phyloP scores from a whole-genome alignment of 805 yeast genomes.

The Candida glaebosa region DNA sequence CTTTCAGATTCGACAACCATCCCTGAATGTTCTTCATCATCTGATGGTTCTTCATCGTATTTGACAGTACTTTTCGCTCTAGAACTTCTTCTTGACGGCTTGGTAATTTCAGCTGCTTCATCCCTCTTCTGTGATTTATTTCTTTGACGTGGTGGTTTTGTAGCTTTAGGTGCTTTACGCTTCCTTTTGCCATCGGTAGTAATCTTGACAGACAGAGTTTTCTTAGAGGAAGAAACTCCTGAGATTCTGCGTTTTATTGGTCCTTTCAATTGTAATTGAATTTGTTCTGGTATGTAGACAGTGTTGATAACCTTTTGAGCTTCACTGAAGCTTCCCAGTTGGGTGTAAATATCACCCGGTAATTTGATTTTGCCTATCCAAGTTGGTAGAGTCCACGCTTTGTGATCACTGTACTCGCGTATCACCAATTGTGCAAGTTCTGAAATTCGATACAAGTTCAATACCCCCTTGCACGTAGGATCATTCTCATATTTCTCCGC shows the following conservation, averaged over 20 bases:
- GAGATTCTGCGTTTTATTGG: conserved; percentile 22
- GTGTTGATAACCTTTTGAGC: conserved; percentile 55
- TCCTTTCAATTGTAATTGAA: conserved; percentile 34
- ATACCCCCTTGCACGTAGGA: conserved; percentile 19
- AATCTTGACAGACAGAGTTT: conserved; percentile 12
- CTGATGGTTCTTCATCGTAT: conserved; percentile 24
- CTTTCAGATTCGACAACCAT: conserved; percentile 7
- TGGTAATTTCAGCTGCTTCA: conserved; percentile 7
- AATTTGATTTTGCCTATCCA: conserved; percentile 79
- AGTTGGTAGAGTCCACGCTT: conserved; percentile 67
- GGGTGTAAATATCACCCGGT: conserved; percentile 66
- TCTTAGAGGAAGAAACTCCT: conserved; percentile 15
- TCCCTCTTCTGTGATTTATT: conserved; percentile 2
- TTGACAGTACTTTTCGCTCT: conserved; percentile 31
- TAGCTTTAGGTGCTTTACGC: conserved; percentile 10
- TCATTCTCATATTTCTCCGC: conserved; percentile 22
- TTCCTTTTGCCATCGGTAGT: conserved; percentile 8
- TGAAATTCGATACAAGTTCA: conserved; percentile 59
- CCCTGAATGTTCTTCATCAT: conserved; percentile 7
- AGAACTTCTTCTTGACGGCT: conserved; percentile 43
- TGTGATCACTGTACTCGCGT: conserved; percentile 52
- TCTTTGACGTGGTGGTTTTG: not conserved
- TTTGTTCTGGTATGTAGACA: conserved; percentile 51
- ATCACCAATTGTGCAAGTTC: conserved; percentile 71
- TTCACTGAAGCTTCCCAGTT: conserved; percentile 53